These are phyloP conservation scores for Nicotiana noctiflora DNA, from an alignment of 257 asterid species.

Conservation along the genomic window DNA sequence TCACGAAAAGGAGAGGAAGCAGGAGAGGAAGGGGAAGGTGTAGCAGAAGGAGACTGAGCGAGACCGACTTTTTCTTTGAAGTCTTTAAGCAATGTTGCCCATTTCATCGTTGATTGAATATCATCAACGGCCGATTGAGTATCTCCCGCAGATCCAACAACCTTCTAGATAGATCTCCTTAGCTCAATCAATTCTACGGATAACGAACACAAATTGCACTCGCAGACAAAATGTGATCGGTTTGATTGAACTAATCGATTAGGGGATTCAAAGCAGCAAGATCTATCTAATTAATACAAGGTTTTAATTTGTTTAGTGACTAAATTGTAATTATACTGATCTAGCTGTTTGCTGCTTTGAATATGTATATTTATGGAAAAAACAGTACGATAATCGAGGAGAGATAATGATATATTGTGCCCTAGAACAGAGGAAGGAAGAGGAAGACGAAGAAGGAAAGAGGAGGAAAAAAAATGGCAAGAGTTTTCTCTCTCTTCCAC, in stretches of 20 bases:
- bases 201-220: background rate
- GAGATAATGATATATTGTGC: conserved; percentile 18
- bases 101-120: conserved; percentile 54
- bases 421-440: conserved; percentile 38
- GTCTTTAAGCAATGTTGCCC: conserved; percentile 97
- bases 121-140: conserved; percentile 28
- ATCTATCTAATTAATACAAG: conserved; percentile 32
- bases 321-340: conserved; percentile 16
- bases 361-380: background rate
- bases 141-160: conserved; percentile 58
- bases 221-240: conserved; percentile 20
- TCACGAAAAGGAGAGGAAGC: conserved; percentile 52
- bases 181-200: conserved; percentile 31
- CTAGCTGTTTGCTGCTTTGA: conserved; percentile 8
- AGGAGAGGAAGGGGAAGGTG: conserved; percentile 43
- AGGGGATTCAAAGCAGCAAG: conserved; percentile 38
- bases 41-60: conserved; percentile 50
- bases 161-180: conserved; percentile 55
- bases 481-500: conserved; percentile 26
- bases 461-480: conserved; percentile 20
- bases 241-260: conserved; percentile 26
- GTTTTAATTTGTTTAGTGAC: background rate
- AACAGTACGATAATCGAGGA: conserved; percentile 16
- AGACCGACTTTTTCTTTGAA: conserved; percentile 93
- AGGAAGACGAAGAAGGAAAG: conserved; percentile 33